Percentiles rank a stretch among this genome's conserved stretches.
Conservation (phyloP, 257 asterid species). For the Salvia rosmarinus region DNA sequence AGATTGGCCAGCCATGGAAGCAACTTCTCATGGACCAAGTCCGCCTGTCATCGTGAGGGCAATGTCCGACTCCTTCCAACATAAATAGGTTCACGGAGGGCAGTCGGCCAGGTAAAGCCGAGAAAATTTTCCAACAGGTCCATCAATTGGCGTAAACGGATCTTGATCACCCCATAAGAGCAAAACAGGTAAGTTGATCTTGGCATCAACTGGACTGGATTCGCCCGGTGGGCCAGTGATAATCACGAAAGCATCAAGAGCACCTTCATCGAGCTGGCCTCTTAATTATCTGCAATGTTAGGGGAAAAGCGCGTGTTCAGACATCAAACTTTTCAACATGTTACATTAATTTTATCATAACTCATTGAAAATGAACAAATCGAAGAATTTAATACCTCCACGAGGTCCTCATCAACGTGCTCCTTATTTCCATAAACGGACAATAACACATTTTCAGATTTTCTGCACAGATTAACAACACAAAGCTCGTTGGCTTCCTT, state of each 20-base stretch:
- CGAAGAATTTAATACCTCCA: conserved; percentile 55
- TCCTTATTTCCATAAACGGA: conserved; percentile 85
- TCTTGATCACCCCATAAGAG: conserved; percentile 88
- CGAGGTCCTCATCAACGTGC: conserved; percentile 81
- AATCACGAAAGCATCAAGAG: conserved; percentile 93
- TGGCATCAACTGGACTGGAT: conserved; percentile 75
- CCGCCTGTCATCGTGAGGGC: conserved; percentile 95
- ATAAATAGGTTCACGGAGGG: conserved; percentile 62
- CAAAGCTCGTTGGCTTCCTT: conserved; percentile 8
- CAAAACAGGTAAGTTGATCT: conserved; percentile 60
- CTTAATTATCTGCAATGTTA: conserved; percentile 80
- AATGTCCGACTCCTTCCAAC: conserved; percentile 89
- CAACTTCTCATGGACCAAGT: conserved; percentile 75
- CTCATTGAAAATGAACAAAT: background rate
- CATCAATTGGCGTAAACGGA: conserved; percentile 87
- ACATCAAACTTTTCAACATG: background rate
- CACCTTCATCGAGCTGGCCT: conserved; percentile 90
- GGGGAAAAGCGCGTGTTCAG: no score
- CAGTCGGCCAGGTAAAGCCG: conserved; percentile 51
- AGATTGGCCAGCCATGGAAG: conserved; percentile 85
- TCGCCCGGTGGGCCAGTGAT: conserved; percentile 97
- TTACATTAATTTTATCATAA: background rate
- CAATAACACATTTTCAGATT: conserved; percentile 55
- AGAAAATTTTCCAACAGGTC: conserved; percentile 95
- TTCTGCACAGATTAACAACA: conserved; percentile 43